Base-by-base conservation (phyloP, 306 rosid species). In the Vachellia collinsii region DNA sequence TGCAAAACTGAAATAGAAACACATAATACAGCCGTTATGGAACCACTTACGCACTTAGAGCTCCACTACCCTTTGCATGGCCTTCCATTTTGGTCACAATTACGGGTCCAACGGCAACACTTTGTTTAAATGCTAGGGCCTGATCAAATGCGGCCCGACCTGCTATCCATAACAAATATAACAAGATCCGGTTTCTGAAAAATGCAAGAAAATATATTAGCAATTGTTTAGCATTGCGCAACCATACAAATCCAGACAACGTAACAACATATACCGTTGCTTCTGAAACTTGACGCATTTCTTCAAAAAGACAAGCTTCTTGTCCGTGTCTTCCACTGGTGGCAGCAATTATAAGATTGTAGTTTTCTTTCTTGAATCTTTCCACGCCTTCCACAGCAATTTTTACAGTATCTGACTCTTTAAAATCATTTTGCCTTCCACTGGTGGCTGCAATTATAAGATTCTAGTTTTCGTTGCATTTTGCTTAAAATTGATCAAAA, bases 321-420 rank as follows among this genome's bases (percentile, higher is more conserved):
- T 92, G 98, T 75, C 91, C 89, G 88, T 94, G 97, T 67, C 93
- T 89, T 80, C 97, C 98, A 85, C 96, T 88, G 37, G 98, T 94
- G 77, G 92, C 98, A 80, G 92, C 97, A 83, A 92, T 88, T 79
- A 94, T 89, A 54, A 92, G 96, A 89, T 94, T 96, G 53, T 88
- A 91, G 79, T 82, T 92, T 83, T 94, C 98, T 86, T 92, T 86
- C 89, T 84, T 88, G 63, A 94, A 94, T 72, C 83, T 88, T 20
- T 94, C 97, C 81, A 92, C 97, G 77, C 97, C 96, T 80, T 92
- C 96, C 69, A 79, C 94, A 1, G 92, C 96, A 83, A 94, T 94
- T 86, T 89, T 90, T 51, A 88, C 92, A 34, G 97, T 96, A 78
- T 94, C 98, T 1, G 91, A 88, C 80, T 92, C 97, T 29, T 29